Evolutionary conservation across 179 eudicot genomes (phyloP).

Genomic region (Corrigiola litoralis): DNA sequence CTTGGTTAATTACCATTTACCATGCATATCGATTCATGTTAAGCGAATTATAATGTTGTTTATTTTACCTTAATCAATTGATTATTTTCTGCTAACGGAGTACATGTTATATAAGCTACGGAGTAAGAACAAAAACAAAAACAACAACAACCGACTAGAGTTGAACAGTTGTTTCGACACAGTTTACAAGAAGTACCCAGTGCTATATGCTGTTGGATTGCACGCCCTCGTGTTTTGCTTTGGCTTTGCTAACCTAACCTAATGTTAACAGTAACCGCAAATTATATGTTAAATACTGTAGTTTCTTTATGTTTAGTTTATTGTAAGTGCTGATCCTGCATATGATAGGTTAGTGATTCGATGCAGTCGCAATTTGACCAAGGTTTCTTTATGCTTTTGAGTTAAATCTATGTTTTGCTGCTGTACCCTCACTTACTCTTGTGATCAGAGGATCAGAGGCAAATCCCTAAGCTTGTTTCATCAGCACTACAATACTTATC

Average conservation of each 20-base stretch:
- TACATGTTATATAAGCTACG: not conserved
- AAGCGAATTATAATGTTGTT: too few species aligned
- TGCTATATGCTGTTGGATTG: conserved; percentile 21
- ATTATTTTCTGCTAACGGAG: too few species aligned
- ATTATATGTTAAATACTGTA: not conserved
- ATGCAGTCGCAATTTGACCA: conserved; percentile 21
- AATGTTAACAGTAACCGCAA: not conserved
- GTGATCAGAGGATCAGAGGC: too few species aligned
- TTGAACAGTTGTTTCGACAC: conserved; percentile 12
- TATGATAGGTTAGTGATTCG: conserved; percentile 6
- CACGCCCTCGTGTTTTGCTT: conserved; percentile 24
- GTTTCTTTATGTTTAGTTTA: not conserved
- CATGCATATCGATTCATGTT: too few species aligned
- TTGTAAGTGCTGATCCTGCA: not conserved
- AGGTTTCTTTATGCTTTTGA: conserved; percentile 5
- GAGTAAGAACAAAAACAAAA: not conserved
- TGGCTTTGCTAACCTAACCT: conserved; percentile 20
- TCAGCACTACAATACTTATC: too few species aligned
- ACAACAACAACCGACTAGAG: conserved; percentile 21
- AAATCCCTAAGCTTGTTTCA: conserved; percentile 17
- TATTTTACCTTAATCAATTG: too few species aligned
- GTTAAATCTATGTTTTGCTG: conserved; percentile 4
- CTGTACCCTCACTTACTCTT: not conserved
- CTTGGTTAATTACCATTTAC: too few species aligned
- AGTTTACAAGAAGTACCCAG: conserved; percentile 18